Evolutionary conservation across 495 filamentous ascomycete genomes (phyloP).

Genomic region (Penicillium cosmopolitanum): DNA sequence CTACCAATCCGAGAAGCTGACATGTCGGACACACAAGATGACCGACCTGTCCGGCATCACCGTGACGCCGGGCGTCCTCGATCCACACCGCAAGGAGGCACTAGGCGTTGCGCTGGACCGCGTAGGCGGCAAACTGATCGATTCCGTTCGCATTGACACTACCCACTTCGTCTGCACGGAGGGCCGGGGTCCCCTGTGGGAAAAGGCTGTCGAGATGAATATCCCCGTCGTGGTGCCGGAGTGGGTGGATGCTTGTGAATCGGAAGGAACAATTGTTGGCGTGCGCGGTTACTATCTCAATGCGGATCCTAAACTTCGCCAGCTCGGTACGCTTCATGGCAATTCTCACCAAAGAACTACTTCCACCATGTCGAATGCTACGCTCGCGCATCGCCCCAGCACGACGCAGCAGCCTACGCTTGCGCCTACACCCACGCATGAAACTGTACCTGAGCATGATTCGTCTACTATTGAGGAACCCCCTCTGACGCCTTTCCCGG

Average conservation of each 20-base stretch:
- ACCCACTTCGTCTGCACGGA: conserved; percentile 99
- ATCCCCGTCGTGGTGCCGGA: conserved; percentile 97
- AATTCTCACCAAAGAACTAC: conserved; percentile 48
- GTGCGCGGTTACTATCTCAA: conserved; percentile 95
- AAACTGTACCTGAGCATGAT: conserved; percentile 11
- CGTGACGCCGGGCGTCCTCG: conserved; percentile 87
- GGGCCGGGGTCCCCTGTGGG: conserved; percentile 86
- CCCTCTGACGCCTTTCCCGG: conserved; percentile 49
- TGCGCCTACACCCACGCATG: background rate
- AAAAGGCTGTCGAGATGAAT: conserved; percentile 96
- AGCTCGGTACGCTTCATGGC: conserved; percentile 53
- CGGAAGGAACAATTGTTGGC: conserved; percentile 89
- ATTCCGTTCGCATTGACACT: conserved; percentile 92
- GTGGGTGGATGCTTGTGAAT: conserved; percentile 94
- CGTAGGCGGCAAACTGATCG: conserved; percentile 90
- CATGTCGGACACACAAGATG: conserved; percentile 96
- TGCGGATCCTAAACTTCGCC: conserved; percentile 71
- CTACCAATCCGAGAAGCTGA: conserved; percentile 78
- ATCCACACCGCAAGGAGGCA: conserved; percentile 71
- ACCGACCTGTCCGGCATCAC: conserved; percentile 96
- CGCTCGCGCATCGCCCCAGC: conserved; percentile 31
- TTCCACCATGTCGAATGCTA: conserved; percentile 34
- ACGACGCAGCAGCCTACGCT: conserved; percentile 9
- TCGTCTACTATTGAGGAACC: conserved; percentile 33
- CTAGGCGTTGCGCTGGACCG: conserved; percentile 76